These are phyloP conservation scores for Erythrobasidium hasegawianum DNA, from an alignment of 1,284 basidiomycete species.

Conservation along the genomic window DNA sequence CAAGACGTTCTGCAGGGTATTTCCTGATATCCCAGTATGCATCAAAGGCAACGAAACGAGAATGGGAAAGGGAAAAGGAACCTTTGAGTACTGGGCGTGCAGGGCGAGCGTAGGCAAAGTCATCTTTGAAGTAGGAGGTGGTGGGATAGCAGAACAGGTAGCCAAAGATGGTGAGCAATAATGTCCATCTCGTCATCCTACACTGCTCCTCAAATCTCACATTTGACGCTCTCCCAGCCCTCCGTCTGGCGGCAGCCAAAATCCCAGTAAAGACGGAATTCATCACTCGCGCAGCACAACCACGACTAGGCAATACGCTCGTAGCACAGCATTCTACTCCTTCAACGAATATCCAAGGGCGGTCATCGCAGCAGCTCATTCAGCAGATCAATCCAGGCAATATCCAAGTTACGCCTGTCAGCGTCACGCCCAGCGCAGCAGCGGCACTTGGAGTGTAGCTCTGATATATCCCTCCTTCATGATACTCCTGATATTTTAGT, in stretches of 20 bases:
- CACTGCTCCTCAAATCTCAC: too few relatives aligned
- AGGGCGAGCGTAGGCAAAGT: slow-evolving; percentile 89
- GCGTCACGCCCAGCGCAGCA: too few relatives aligned
- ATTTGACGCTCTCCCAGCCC: slow-evolving; percentile 63
- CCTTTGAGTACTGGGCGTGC: slow-evolving; percentile 96
- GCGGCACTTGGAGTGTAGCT: too few relatives aligned
- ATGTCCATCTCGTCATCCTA: slow-evolving; percentile 30
- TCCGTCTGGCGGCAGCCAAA: slow-evolving; percentile 84
- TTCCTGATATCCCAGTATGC: slow-evolving; percentile 95
- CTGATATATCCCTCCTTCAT: too few relatives aligned
- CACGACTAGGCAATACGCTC: slow-evolving; percentile 64
- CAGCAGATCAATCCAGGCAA: too few relatives aligned
- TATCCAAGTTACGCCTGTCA: too few relatives aligned
- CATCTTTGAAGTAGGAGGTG: slow-evolving; percentile 89
- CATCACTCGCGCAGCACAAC: slow-evolving; percentile 65
- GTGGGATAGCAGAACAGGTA: slow-evolving; percentile 83
- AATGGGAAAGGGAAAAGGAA: slow-evolving; percentile 99
- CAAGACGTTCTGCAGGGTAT: slow-evolving; percentile 69
- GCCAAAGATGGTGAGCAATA: slow-evolving; percentile 73
- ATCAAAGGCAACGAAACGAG: slow-evolving; percentile 98
- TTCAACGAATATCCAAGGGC: too few relatives aligned
- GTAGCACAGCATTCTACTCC: slow-evolving; percentile 31
- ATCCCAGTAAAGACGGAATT: slow-evolving; percentile 88
- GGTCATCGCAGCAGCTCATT: too few relatives aligned
- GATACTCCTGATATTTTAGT: too few relatives aligned